Conservation (phyloP, 2,329 filamentous ascomycete species). For the Ophiobolus disseminans region DNA sequence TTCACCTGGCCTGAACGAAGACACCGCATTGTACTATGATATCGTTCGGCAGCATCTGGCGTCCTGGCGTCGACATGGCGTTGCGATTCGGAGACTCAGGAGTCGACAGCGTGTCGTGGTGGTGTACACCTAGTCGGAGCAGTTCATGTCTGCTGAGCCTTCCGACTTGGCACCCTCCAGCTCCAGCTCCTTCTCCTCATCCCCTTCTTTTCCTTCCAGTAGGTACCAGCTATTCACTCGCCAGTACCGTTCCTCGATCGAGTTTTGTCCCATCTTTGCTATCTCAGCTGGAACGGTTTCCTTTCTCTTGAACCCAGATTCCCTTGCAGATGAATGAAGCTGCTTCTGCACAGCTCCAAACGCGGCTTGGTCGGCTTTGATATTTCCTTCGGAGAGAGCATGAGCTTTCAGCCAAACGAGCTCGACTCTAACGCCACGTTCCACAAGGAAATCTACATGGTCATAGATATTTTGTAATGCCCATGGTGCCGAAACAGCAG, state of each 20-base stretch:
- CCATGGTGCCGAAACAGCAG: not conserved
- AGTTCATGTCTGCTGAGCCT: not conserved
- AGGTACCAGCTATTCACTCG: slow-evolving; percentile 3
- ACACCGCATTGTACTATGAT: too few relatives aligned
- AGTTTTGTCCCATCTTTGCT: not conserved
- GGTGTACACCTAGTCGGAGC: too few relatives aligned
- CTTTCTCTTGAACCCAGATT: not conserved
- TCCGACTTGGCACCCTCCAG: not conserved
- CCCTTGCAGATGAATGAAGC: not conserved
- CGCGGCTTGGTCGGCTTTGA: not conserved
- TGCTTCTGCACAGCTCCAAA: not conserved
- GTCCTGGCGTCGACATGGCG: too few relatives aligned
- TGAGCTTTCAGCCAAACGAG: slow-evolving; percentile 8
- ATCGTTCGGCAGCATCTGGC: too few relatives aligned
- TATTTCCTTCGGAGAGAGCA: slow-evolving; percentile 3
- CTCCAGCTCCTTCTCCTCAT: not conserved
- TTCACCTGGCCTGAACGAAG: too few relatives aligned
- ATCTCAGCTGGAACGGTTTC: not conserved
- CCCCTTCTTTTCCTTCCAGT: not conserved
- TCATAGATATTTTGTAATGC: slow-evolving; percentile 5
- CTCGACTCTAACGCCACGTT: not conserved
- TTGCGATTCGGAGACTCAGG: too few relatives aligned
- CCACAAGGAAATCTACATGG: not conserved
- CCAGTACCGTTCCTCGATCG: slow-evolving; percentile 5
- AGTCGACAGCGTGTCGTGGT: too few relatives aligned